A percentile compares a stretch with the other conserved stretches of the same genome.
Conservation (phyloP, 2,329 filamentous ascomycete species). For the Paecilomyces fulvus region DNA sequence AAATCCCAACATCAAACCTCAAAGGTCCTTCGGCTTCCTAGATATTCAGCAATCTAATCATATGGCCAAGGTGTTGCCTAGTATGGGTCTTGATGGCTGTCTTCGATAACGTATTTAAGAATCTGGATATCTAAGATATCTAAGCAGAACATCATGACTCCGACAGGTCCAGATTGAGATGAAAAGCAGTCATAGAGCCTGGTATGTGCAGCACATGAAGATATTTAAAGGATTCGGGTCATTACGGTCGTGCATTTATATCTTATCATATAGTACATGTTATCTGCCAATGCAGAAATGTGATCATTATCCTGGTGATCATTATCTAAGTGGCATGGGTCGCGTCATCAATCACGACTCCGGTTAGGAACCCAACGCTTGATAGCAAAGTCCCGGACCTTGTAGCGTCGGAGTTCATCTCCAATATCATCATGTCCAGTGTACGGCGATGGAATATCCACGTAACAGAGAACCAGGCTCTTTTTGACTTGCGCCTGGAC, state of each 20-base stretch:
- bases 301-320: neutral
- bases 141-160: neutral
- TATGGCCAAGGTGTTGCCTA: neutral
- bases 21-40: neutral
- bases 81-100: neutral
- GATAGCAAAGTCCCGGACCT: constrained; percentile 69
- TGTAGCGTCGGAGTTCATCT: constrained; percentile 58
- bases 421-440: constrained; percentile 49
- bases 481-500: constrained; percentile 87
- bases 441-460: constrained; percentile 71
- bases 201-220: neutral
- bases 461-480: constrained; percentile 80
- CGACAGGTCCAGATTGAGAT: neutral
- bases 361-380: constrained; percentile 80
- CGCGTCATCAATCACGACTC: constrained; percentile 48
- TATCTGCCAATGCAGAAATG: neutral
- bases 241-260: neutral
- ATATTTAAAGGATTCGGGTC: neutral
- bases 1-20: neutral
- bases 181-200: neutral
- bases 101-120: neutral
- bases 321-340: neutral
- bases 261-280: neutral
- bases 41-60: neutral
- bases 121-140: neutral